A percentile compares a stretch with the other conserved stretches of the same genome.
These are phyloP conservation scores for Colletotrichum agaves DNA, from an alignment of 2,329 filamentous ascomycete genomes.

Conservation along the genomic window DNA sequence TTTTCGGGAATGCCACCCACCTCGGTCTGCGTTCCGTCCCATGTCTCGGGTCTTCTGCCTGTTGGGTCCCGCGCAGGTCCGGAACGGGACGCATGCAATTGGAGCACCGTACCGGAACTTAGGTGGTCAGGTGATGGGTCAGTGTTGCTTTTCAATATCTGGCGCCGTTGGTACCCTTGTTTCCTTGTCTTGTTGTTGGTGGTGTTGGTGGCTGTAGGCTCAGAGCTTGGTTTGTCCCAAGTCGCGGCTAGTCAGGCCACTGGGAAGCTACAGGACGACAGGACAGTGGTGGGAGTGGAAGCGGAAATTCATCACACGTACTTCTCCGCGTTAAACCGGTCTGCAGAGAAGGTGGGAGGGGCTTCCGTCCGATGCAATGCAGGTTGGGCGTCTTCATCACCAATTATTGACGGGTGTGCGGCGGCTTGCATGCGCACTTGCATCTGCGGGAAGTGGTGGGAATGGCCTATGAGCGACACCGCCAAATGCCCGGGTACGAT, in stretches of 20 bases:
- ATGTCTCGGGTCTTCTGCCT: constrained; percentile 10
- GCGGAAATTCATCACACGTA: constrained; percentile 27
- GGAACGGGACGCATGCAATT: constrained; percentile 35
- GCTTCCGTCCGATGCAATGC: constrained; percentile 34
- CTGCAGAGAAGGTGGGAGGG: constrained; percentile 19
- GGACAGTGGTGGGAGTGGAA: constrained; percentile 29
- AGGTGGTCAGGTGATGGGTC: constrained; percentile 31
- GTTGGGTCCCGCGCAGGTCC: constrained; percentile 21
- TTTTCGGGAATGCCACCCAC: constrained; percentile 32
- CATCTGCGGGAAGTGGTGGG: constrained; percentile 32
- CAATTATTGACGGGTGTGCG: constrained; percentile 36
- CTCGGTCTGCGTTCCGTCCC: constrained; percentile 27
- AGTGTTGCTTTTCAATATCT: constrained; percentile 27
- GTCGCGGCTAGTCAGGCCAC: constrained; percentile 34
- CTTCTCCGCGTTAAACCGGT: constrained; percentile 21
- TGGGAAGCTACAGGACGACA: constrained; percentile 20
- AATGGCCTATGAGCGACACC: constrained; percentile 34
- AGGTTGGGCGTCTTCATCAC: constrained; percentile 33
- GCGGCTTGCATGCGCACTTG: constrained; percentile 34
- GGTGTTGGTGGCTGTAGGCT: constrained; percentile 7
- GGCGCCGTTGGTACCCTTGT: constrained; percentile 26
- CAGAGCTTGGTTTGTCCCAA: constrained; percentile 15
- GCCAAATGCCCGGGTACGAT: constrained; percentile 37
- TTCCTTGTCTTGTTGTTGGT: not conserved
- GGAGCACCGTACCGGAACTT: constrained; percentile 14